Evolutionary conservation across 2,329 filamentous ascomycete genomes (phyloP).

Genomic region (Talaromyces sp.): DNA sequence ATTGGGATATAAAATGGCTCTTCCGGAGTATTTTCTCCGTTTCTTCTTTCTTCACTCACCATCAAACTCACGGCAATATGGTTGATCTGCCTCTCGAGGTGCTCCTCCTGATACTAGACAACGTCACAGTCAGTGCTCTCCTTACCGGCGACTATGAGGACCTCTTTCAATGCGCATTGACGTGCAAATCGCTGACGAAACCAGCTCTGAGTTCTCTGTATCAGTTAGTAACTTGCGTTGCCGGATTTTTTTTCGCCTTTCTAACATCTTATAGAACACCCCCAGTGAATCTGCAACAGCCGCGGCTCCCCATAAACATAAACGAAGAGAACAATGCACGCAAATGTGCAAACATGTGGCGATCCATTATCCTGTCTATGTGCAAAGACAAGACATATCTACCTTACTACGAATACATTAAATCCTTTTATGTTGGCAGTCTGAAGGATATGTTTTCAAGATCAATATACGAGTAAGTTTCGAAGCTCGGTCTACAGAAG

Average conservation of each 20-base stretch:
- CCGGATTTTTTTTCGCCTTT: background rate
- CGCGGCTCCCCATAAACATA: no score
- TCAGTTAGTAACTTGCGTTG: conserved; percentile 16
- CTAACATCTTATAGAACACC: background rate
- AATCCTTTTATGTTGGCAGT: conserved; percentile 59
- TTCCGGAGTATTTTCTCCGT: background rate
- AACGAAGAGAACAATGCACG: conserved; percentile 31
- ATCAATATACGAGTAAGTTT: conserved; percentile 21
- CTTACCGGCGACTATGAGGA: conserved; percentile 13
- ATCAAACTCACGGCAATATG: background rate
- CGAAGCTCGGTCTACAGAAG: background rate
- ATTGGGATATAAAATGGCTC: background rate
- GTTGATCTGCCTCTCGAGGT: conserved; percentile 20
- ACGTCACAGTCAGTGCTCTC: conserved; percentile 19
- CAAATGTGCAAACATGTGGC: conserved; percentile 63
- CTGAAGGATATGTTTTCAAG: conserved; percentile 57
- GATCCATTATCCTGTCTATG: conserved; percentile 63
- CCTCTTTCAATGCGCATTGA: conserved; percentile 24
- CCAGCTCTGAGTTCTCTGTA: conserved; percentile 22
- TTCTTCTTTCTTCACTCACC: background rate
- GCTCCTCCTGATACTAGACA: conserved; percentile 23
- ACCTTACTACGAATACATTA: conserved; percentile 67
- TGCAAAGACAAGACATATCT: conserved; percentile 54
- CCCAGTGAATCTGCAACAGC: background rate
- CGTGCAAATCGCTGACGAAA: conserved; percentile 19